These are phyloP conservation scores for Coprinellus aureogranulatus DNA, from an alignment of 768 basidiomycete species.

Conservation along the genomic window DNA sequence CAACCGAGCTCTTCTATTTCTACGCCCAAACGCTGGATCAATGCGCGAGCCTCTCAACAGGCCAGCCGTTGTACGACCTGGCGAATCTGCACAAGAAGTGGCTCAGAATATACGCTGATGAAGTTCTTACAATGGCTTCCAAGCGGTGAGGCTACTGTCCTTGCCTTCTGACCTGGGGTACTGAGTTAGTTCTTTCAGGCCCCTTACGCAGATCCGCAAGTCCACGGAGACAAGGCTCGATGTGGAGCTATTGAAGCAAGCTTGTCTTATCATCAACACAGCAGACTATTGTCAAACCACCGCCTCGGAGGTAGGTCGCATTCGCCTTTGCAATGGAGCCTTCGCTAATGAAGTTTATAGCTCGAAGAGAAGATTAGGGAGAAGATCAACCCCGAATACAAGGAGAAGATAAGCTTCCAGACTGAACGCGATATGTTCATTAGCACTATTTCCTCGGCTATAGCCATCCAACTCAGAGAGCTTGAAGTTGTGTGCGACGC, in stretches of 20 bases:
- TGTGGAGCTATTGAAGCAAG: slow-evolving; percentile 68
- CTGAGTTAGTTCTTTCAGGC: too few species aligned
- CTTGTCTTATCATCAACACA: slow-evolving; percentile 91
- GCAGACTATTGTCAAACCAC: slow-evolving; percentile 97
- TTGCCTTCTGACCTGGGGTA: too few species aligned
- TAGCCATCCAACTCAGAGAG: slow-evolving; percentile 77
- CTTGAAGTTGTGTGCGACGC: slow-evolving; percentile 83
- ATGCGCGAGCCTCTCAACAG: slow-evolving; percentile 86
- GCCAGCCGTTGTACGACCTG: slow-evolving; percentile 79
- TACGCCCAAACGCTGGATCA: slow-evolving; percentile 94
- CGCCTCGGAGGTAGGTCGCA: slow-evolving; percentile 65
- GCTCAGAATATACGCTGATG: slow-evolving; percentile 94
- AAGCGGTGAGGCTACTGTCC: slow-evolving; percentile 67
- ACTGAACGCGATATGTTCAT: slow-evolving; percentile 86
- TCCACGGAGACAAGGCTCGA: slow-evolving; percentile 82
- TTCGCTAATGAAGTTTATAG: too few species aligned
- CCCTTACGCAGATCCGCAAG: slow-evolving; percentile 48
- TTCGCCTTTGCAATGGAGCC: not conserved
- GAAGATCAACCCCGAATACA: slow-evolving; percentile 73
- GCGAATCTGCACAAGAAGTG: slow-evolving; percentile 86
- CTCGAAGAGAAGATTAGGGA: slow-evolving; percentile 89
- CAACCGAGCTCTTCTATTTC: slow-evolving; percentile 96
- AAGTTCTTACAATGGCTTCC: slow-evolving; percentile 71
- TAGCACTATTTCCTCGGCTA: slow-evolving; percentile 81
- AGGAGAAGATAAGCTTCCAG: slow-evolving; percentile 79